Evolutionary conservation across 768 basidiomycete genomes (phyloP), one percentile per base, ranked within the genome.

Genomic region (Rhizopogon roseolus): DNA sequence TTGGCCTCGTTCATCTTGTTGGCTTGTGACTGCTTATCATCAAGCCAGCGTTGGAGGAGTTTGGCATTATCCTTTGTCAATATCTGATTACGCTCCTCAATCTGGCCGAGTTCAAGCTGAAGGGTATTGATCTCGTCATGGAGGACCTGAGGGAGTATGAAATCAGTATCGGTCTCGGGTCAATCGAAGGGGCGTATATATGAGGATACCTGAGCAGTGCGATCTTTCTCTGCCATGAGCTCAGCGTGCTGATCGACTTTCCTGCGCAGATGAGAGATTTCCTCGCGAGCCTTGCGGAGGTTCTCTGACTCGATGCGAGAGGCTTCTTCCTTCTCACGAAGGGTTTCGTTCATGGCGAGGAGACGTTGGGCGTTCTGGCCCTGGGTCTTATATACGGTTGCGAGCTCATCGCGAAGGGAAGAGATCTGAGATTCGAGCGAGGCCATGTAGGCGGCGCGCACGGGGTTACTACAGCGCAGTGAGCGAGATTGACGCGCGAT

Each of bases 1-100:
- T 93, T 92, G 13, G 88, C 92, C 62, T 90, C 90, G 71, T 98
- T 98, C 90, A 99, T 90, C 71, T 85, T 86, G 69, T 94, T 93
- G 8, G 89, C 96, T 63, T 95, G 94, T 11, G 78, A 73, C 66
- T 97, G 93, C 72, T 97, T 97, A 59, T 88, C 86, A 63, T 98
- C 97, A 8, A 98, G 78, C 96, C 97, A 99, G 16, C 96, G 87
- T 67, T 97, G 93, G 1, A 98, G 78, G 27, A 99, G 82, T 63
- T 92, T 88, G 25, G 94, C 94, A 62, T 99, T 99, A 69, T 99
- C 96, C 62, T 87, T 88, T 48, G 84, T 83, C 34, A 99, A 80
- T n/a, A 76, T 86, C 63, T 84, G 78, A 66, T 96, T 97, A 36
- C 91, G 85, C 56, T 93, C 85, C 53, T 91, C 88, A 25, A 96